Evolutionary conservation across 169 alveolate species (phyloP).

Genomic region (Blepharisma undulans): DNA sequence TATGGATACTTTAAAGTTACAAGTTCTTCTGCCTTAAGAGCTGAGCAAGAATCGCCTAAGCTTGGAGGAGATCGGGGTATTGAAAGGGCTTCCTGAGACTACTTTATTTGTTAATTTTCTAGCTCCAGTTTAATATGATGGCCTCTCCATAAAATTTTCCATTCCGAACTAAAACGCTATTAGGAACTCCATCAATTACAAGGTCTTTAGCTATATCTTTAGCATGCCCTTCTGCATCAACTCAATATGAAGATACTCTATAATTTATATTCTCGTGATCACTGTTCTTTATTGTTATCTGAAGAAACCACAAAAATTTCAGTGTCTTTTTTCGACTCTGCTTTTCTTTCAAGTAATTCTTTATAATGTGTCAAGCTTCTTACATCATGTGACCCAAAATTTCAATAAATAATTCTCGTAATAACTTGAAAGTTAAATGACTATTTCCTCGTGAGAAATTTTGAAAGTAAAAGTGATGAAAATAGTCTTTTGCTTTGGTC

Average conservation of each 20-base stretch:
- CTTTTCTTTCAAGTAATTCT: slow-evolving; percentile 35
- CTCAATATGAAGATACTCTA: slow-evolving; percentile 7
- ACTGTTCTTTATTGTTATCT: slow-evolving; percentile 33
- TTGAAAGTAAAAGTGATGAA: too few species aligned
- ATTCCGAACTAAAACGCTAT: background rate
- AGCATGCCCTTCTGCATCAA: slow-evolving; percentile 11
- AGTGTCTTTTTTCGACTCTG: slow-evolving; percentile 36
- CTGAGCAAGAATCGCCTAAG: background rate
- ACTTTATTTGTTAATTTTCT: background rate
- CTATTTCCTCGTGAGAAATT: too few species aligned
- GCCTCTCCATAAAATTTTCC: background rate
- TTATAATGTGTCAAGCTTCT: slow-evolving; percentile 14
- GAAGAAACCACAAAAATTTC: slow-evolving; percentile 34
- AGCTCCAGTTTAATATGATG: background rate
- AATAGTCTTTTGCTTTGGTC: too few species aligned
- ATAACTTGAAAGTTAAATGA: too few species aligned
- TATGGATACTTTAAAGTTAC: background rate
- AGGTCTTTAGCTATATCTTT: background rate
- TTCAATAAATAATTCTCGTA: background rate
- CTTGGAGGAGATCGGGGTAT: background rate
- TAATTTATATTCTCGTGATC: slow-evolving; percentile 33
- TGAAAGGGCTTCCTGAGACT: background rate
- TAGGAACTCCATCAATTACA: background rate
- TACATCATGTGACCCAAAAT: slow-evolving; percentile 48
- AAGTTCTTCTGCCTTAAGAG: background rate